phyloP scores from a whole-genome alignment of 1,284 basidiomycete species.

The Heterobasidion irregulare region DNA sequence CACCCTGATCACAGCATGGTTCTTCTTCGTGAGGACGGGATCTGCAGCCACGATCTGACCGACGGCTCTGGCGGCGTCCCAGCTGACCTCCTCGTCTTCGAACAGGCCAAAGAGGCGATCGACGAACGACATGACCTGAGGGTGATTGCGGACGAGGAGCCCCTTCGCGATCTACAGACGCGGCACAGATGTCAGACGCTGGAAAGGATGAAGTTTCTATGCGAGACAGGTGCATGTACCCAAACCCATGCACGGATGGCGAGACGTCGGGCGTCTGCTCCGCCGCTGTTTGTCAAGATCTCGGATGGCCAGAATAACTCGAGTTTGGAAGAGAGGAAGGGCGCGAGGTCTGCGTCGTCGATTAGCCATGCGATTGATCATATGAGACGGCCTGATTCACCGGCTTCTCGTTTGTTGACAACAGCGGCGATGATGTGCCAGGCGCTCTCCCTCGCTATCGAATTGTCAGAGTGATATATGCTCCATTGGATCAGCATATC shows the following conservation, averaged over 20 bases:
- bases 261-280: constrained; percentile 35
- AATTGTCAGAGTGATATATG: constrained; percentile 37
- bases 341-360: constrained; percentile 14
- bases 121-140: constrained; percentile 46
- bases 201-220: background rate
- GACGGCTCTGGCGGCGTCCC: constrained; percentile 68
- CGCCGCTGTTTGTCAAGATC: constrained; percentile 23
- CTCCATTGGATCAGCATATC: constrained; percentile 52
- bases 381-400: constrained; percentile 26
- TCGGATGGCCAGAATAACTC: constrained; percentile 36
- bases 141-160: constrained; percentile 69
- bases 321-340: constrained; percentile 15
- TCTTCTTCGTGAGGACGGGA: constrained; percentile 62
- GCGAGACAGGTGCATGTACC: constrained; percentile 34
- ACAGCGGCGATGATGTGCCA: constrained; percentile 59
- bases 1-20: constrained; percentile 74
- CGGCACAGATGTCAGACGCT: background rate
- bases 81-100: constrained; percentile 46
- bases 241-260: constrained; percentile 64
- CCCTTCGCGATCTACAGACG: constrained; percentile 61
- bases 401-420: constrained; percentile 68
- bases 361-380: background rate
- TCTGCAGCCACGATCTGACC: constrained; percentile 58
- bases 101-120: constrained; percentile 66
- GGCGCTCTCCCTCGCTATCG: constrained; percentile 49